Percentiles rank a stretch among this genome's conserved stretches.
phyloP scores from a whole-genome alignment of 225 moss, liverwort and hornwort species.

The Polytrichum commune region DNA sequence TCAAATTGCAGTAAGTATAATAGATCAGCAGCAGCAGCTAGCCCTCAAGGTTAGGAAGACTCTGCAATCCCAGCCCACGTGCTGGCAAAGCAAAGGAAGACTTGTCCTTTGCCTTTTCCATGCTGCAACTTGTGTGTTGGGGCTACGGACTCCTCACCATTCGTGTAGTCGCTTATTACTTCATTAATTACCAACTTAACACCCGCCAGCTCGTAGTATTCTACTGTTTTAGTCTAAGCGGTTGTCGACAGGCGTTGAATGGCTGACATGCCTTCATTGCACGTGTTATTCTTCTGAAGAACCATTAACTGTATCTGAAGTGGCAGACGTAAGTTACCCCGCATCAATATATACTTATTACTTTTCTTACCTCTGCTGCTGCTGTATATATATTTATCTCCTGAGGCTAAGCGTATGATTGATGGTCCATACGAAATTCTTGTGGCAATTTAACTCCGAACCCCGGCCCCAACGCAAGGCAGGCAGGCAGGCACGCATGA shows the following conservation, averaged over 20 bases:
- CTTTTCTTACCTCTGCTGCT: neutral
- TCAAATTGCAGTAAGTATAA: too few species aligned
- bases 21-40: too few species aligned
- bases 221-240: neutral
- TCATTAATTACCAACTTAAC: neutral
- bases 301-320: slow-evolving; percentile 4
- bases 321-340: neutral
- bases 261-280: slow-evolving; percentile 7
- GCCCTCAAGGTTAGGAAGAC: too few species aligned
- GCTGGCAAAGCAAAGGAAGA: too few species aligned
- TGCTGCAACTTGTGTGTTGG: neutral
- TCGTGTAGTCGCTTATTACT: neutral
- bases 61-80: too few species aligned
- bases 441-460: too few species aligned
- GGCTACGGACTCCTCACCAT: neutral
- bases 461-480: too few species aligned
- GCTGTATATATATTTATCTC: neutral
- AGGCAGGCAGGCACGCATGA: too few species aligned
- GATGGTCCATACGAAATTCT: neutral
- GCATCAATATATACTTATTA: neutral
- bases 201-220: neutral
- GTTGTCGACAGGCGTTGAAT: neutral
- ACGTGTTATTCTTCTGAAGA: neutral
- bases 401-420: neutral
- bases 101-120: neutral